Evolutionary conservation across 2,329 filamentous ascomycete genomes (phyloP).

Genomic region (Colletotrichum lupini): DNA sequence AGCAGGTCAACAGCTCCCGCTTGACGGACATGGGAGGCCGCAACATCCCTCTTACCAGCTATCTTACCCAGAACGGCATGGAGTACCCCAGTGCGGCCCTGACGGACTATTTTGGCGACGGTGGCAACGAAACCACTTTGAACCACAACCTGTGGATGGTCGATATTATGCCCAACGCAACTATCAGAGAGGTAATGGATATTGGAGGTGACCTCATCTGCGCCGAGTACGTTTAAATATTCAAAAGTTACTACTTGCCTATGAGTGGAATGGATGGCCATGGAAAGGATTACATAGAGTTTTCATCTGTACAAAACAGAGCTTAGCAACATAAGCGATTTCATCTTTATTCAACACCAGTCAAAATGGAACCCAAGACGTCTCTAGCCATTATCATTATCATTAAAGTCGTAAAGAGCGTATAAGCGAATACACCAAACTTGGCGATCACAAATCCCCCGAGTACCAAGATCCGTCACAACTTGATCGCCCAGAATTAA

Average conservation of each 20-base stretch:
- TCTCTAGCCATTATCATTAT: background rate
- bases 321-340: background rate
- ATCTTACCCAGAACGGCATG: conserved; percentile 19
- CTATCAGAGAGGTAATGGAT: conserved; percentile 44
- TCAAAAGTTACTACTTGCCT: too few relatives aligned
- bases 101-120: conserved; percentile 31
- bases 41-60: conserved; percentile 19
- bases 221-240: conserved; percentile 39
- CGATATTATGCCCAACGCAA: conserved; percentile 39
- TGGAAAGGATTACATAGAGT: background rate
- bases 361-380: background rate
- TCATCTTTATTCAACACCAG: background rate
- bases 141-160: conserved; percentile 42
- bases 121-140: conserved; percentile 39
- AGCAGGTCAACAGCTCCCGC: conserved; percentile 22
- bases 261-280: too few relatives aligned
- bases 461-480: background rate
- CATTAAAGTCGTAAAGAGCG: background rate
- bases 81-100: background rate
- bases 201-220: conserved; percentile 39
- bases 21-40: conserved; percentile 16
- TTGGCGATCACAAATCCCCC: background rate
- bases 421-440: background rate
- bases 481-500: too few relatives aligned
- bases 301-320: background rate